Evolutionary conservation across 371 early-diverging fungal species (phyloP), one percentile per base, ranked within the genome.

Genomic region (Mucor piriformis): DNA sequence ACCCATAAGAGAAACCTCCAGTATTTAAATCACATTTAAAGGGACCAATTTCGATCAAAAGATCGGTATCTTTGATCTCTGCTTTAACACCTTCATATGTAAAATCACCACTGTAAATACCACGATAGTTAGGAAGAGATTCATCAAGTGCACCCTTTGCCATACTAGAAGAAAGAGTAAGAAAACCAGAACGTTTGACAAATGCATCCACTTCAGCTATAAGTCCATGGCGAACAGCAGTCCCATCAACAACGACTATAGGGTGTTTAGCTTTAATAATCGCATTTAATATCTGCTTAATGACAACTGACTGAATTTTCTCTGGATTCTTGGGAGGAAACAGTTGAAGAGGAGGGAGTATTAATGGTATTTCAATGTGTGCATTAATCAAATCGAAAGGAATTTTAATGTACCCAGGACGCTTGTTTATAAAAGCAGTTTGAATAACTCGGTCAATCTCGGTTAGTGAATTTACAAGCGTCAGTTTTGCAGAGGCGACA

Each of bases 1-100:
- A 35, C 16, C 54, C 59, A 37, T 63, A 69, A 3, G 77, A 63
- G 61, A 76, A 82, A 20, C 74, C 75, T 50, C 80, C 84, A 6
- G 81, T 82, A 53, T 83, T 83, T 60, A 76, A 80, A 61, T 83
- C 84, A 35, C 76, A 63, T 37, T 74, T 69, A 57, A 82, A 54
- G 8, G 76, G 54, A 5, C 82, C 82, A 29, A 83, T 40, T 23
- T 72, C 70, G 18, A 83, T 47, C 21, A 83, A 67, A 40, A 80
- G 55, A 43, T 83, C 81, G 10, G 73, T 47, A 10, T 59, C 16
- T 40, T 70, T 61, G 13, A 83, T 67, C 34, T 74, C 77, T 11
- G 67, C 49, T 50, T 43, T 50, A 18, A 78, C 57, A 21, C 64
- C 63, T 18, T 57, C 61, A 20, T 73, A 42, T 11, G 67, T 63